Evolutionary conservation across 805 yeast species (phyloP).

Genomic region (Teunomyces funiuensis): DNA sequence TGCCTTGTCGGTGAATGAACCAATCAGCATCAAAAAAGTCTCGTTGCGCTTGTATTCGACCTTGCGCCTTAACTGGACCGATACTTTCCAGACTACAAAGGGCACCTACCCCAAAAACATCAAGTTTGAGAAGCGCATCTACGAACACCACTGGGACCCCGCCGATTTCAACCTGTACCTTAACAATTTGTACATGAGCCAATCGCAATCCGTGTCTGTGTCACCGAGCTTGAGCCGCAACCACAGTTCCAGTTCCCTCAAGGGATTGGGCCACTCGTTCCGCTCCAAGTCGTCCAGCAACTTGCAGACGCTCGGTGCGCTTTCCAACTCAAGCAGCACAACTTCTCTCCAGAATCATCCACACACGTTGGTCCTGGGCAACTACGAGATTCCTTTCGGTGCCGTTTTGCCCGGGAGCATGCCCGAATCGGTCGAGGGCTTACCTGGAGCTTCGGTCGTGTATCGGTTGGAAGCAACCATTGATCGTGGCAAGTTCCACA

Average conservation of each 20-base stretch:
- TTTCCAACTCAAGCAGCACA: slow-evolving; percentile 22
- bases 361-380: slow-evolving; percentile 63
- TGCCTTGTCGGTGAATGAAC: slow-evolving; percentile 73
- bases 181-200: slow-evolving; percentile 20
- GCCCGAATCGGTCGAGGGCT: slow-evolving; percentile 87
- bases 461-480: slow-evolving; percentile 77
- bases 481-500: slow-evolving; percentile 78
- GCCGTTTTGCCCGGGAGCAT: slow-evolving; percentile 80
- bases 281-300: slow-evolving; percentile 37
- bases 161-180: slow-evolving; percentile 50
- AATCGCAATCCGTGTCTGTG: neutral
- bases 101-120: slow-evolving; percentile 48
- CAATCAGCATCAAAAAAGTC: slow-evolving; percentile 65
- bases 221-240: slow-evolving; percentile 19
- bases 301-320: slow-evolving; percentile 32
- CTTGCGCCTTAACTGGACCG: slow-evolving; percentile 64
- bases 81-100: slow-evolving; percentile 46
- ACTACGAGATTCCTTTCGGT: slow-evolving; percentile 88
- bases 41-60: slow-evolving; percentile 66
- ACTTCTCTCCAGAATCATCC: slow-evolving; percentile 4
- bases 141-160: slow-evolving; percentile 78
- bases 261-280: slow-evolving; percentile 30
- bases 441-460: slow-evolving; percentile 72
- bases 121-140: slow-evolving; percentile 60
- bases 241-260: slow-evolving; percentile 46